Base-by-base conservation (phyloP, 2,329 filamentous ascomycete genomes). In the Cercospora sp. region DNA sequence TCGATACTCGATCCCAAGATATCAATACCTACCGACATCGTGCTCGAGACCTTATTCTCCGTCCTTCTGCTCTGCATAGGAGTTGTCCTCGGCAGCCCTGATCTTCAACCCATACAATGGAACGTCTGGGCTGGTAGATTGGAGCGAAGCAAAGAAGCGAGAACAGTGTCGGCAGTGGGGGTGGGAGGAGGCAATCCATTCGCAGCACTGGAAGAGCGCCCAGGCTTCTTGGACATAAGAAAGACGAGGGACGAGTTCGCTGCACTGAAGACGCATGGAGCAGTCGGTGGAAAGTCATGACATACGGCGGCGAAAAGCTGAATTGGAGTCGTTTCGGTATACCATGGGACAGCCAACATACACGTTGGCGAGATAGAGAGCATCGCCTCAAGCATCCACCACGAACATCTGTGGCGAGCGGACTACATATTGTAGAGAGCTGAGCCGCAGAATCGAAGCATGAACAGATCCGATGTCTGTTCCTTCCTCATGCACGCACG, bases 191-290 rank as follows among this genome's bases (percentile, higher is more conserved):
- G 91, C 16, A 97, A 96, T 77, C 93, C 94, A 5, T 98, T 94
- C 79, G 85, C 83, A 60, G 84, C 87, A 57, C 80, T 97, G 68
- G 94, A 98, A 81, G 90, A 91, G 68, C 84, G 95, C 73, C 88
- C 89, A 58, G 90, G 92, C 1, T 99, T 98, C 76, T 86, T 93
- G 82, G 92, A 99, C 81, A 92, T 98, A 71, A 89, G 93, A 79
- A 82, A 80, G 23, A 85, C 93, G 81, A 87, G 91, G 76, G 89
- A 85, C 77, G 91, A 94, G 68, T 97, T 97, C 83, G 86, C 88
- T 16, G 85, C 89, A 70, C 96, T 92, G 92, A 86, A 89, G 26
- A 81, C 82, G 63, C 79, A 81, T 9, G 77, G 67, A 40, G 59
- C 69, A n/a, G 55, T 65, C 13, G 51, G 18, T 6, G 45, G 7